Conservation (phyloP, 2,329 filamentous ascomycete genomes). For the Falciphora oryzae region DNA sequence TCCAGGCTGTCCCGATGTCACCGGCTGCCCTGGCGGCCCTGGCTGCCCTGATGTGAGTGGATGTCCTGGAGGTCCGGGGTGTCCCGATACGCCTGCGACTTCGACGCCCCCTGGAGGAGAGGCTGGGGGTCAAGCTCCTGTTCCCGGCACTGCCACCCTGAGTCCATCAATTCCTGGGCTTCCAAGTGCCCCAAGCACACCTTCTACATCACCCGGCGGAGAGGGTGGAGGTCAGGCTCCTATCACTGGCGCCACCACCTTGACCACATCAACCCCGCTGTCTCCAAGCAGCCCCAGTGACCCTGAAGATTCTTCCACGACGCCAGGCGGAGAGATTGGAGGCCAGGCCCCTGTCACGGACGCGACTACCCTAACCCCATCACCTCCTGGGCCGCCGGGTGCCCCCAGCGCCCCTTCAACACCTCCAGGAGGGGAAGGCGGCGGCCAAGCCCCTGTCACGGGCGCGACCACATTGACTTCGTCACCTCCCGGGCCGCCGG, state of each 20-base stretch:
- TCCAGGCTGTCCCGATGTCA: background rate
- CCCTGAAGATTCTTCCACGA: background rate
- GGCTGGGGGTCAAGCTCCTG: background rate
- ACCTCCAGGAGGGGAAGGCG: background rate
- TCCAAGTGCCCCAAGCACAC: background rate
- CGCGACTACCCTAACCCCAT: background rate
- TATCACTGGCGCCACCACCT: background rate
- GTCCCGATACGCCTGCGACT: background rate
- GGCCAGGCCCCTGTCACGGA: background rate
- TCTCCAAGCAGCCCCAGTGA: background rate
- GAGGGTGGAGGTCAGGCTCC: background rate
- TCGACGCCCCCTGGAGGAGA: background rate
- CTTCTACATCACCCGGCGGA: background rate
- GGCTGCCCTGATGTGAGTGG: background rate
- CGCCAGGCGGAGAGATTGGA: background rate
- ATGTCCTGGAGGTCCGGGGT: background rate
- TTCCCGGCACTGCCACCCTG: background rate
- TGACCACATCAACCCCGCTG: background rate
- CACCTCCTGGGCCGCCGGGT: background rate
- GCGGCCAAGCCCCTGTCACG: background rate
- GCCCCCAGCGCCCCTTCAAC: background rate
- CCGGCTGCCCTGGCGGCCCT: background rate
- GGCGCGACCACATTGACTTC: background rate
- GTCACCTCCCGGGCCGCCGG: no score
- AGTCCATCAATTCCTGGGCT: background rate